Evolutionary conservation across 169 alveolate species (phyloP).

Genomic region (Cryptosporidium ubiquitum): DNA sequence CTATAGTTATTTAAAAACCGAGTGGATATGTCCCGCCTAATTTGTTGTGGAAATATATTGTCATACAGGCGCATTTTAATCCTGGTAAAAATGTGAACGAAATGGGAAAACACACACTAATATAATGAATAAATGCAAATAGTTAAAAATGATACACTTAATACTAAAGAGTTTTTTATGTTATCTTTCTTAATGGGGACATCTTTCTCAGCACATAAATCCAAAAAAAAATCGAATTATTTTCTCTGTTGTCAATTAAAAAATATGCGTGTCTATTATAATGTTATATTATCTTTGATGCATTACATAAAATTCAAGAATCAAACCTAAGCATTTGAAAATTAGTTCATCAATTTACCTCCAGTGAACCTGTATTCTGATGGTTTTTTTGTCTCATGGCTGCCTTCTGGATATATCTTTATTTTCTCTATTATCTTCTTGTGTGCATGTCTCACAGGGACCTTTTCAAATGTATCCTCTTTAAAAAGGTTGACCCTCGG

Average conservation of each 20-base stretch:
- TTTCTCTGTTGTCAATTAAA: background rate
- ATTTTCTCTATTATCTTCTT: constrained; percentile 1
- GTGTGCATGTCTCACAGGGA: constrained; percentile 16
- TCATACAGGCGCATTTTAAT: background rate
- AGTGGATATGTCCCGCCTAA: background rate
- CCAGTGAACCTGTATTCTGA: background rate
- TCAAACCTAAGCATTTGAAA: background rate
- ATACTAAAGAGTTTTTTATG: background rate
- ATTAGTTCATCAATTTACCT: background rate
- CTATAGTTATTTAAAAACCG: background rate
- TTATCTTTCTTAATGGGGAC: background rate
- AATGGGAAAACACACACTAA: background rate
- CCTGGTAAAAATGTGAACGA: background rate
- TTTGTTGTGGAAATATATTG: background rate
- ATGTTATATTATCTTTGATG: background rate
- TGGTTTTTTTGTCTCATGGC: constrained; percentile 4
- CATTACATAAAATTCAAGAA: background rate
- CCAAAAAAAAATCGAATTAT: background rate
- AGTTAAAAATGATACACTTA: background rate
- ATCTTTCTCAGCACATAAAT: constrained; percentile 4
- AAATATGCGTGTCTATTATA: too few relatives aligned
- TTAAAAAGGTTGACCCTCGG: background rate
- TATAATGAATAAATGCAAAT: too few relatives aligned
- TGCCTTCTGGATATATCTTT: background rate
- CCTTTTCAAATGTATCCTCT: constrained; percentile 1